phyloP scores from a whole-genome alignment of 2,329 filamentous ascomycete genomes.

The Fonsecaea erecta region DNA sequence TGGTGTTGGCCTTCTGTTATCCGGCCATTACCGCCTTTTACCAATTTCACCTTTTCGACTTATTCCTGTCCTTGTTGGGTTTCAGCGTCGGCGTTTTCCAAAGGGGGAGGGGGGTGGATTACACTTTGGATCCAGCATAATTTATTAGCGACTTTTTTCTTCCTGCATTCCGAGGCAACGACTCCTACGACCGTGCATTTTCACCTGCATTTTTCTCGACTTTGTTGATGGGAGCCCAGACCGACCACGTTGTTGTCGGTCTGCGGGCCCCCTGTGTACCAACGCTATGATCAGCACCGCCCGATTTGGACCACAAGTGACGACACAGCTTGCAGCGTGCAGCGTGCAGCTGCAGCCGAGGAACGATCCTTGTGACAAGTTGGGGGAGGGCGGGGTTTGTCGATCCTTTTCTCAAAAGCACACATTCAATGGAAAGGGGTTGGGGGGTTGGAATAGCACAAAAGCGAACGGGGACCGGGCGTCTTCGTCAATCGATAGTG shows the following conservation, averaged over 20 bases:
- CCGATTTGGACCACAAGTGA: slow-evolving; percentile 5
- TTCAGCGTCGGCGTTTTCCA: slow-evolving; percentile 31
- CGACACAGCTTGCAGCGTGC: slow-evolving; percentile 12
- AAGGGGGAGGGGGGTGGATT: neutral
- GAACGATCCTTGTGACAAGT: slow-evolving; percentile 7
- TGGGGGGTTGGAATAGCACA: neutral
- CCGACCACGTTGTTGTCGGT: neutral
- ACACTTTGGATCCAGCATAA: slow-evolving; percentile 3
- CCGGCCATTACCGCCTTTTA: slow-evolving; percentile 20
- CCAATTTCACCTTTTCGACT: slow-evolving; percentile 4
- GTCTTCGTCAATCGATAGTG: slow-evolving; percentile 4
- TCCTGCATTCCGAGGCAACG: slow-evolving; percentile 9
- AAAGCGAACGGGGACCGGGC: slow-evolving; percentile 6
- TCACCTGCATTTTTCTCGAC: neutral
- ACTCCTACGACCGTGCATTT: slow-evolving; percentile 9
- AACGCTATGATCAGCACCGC: slow-evolving; percentile 10
- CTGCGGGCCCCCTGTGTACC: slow-evolving; percentile 4
- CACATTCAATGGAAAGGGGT: neutral
- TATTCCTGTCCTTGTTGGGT: slow-evolving; percentile 20
- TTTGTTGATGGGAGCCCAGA: neutral
- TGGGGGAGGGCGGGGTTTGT: slow-evolving; percentile 8
- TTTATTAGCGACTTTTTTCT: neutral
- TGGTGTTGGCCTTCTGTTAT: slow-evolving; percentile 7
- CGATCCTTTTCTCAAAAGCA: slow-evolving; percentile 15
- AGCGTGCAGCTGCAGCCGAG: slow-evolving; percentile 6